These are phyloP conservation scores for Pythium brassicae DNA, from an alignment of 352 stramenopile species.

Conservation along the genomic window DNA sequence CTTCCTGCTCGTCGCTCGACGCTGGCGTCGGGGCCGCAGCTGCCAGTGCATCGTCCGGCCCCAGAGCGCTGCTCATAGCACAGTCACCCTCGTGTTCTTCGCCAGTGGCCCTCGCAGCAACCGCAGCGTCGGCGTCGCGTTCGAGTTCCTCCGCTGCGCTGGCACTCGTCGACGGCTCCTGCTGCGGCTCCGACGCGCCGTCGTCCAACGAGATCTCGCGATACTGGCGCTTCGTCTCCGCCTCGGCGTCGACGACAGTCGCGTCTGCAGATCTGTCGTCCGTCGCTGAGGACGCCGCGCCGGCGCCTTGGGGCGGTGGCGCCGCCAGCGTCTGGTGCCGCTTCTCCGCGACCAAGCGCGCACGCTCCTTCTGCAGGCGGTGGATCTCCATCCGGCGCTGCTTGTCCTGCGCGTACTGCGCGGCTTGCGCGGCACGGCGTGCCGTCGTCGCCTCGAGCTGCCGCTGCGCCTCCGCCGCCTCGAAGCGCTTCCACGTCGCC, in stretches of 20 bases:
- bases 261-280: no score
- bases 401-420: constrained; percentile 68
- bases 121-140: no score
- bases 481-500: constrained; percentile 54
- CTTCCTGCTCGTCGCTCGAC: no score
- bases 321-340: constrained; percentile 10
- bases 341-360: constrained; percentile 18
- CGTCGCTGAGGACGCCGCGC: no score
- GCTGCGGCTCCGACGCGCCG: neutral
- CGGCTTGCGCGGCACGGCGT: constrained; percentile 41
- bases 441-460: constrained; percentile 42
- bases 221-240: neutral
- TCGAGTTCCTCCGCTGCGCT: no score
- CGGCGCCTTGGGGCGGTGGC: no score
- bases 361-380: constrained; percentile 50
- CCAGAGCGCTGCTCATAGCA: no score
- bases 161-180: neutral
- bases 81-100: neutral
- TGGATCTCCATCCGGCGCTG: constrained; percentile 63
- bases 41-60: no score
- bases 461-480: constrained; percentile 43
- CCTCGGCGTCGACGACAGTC: no score
- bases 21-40: neutral
- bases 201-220: neutral
- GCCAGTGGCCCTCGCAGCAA: neutral